A percentile compares a stretch with the other conserved stretches of the same genome.
These are phyloP conservation scores for Geoglossum glabrum DNA, from an alignment of 495 filamentous ascomycete species.

Conservation along the genomic window DNA sequence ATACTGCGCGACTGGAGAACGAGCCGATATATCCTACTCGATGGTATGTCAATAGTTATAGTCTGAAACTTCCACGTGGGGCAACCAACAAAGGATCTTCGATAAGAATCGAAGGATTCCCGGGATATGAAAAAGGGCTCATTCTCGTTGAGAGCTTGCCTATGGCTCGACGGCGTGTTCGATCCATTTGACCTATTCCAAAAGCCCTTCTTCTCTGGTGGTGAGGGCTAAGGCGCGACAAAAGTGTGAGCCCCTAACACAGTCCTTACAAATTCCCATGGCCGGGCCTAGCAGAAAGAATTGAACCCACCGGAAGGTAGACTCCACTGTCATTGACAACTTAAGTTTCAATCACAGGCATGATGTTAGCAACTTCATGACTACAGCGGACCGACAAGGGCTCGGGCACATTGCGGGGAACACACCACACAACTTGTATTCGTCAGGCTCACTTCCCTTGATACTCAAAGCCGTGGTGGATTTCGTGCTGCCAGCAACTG, in stretches of 20 bases:
- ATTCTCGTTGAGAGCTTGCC: constrained; percentile 51
- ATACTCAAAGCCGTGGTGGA: constrained; percentile 41
- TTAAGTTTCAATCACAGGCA: constrained; percentile 21
- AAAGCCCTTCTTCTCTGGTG: constrained; percentile 63
- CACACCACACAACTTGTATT: constrained; percentile 73
- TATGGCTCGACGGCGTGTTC: constrained; percentile 47
- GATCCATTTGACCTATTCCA: constrained; percentile 59
- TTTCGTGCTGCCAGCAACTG: constrained; percentile 33
- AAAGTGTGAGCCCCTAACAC: constrained; percentile 1
- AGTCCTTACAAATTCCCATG: constrained; percentile 1
- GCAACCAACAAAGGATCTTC: constrained; percentile 72
- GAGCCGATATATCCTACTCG: constrained; percentile 72
- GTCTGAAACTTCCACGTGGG: neutral
- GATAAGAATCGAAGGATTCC: constrained; percentile 95
- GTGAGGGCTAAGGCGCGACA: constrained; percentile 50
- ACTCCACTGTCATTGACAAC: constrained; percentile 94
- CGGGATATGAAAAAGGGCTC: constrained; percentile 94
- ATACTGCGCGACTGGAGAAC: constrained; percentile 49
- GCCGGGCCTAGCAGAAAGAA: neutral
- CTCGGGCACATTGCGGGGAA: neutral
- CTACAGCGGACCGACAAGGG: neutral
- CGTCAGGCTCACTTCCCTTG: constrained; percentile 39
- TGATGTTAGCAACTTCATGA: neutral
- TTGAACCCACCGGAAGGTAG: constrained; percentile 62
- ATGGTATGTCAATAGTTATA: constrained; percentile 3